Conservation (phyloP, 805 yeast species). For the Lachancea sp. region DNA sequence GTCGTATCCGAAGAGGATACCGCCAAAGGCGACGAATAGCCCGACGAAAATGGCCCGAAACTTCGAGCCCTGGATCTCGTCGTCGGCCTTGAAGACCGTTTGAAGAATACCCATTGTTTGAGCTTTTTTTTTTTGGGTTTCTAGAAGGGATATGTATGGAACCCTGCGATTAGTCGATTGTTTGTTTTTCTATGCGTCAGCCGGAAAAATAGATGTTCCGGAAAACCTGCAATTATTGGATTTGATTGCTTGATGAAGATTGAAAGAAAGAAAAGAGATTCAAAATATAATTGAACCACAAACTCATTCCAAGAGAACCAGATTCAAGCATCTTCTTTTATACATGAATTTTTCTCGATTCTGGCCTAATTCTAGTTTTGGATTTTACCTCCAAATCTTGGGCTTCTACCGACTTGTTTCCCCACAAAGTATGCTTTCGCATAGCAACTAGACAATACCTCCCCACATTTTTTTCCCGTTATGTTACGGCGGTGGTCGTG, state of each 20-base stretch:
- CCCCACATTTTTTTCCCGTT: too few relatives aligned
- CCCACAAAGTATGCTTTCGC: too few relatives aligned
- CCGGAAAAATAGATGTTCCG: neutral
- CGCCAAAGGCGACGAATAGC: conserved; percentile 61
- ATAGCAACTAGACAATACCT: too few relatives aligned
- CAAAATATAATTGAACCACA: too few relatives aligned
- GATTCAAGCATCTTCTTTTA: neutral
- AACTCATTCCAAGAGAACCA: too few relatives aligned
- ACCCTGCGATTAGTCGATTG: neutral
- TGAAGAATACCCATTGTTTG: conserved; percentile 15
- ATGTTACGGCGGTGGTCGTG: too few relatives aligned
- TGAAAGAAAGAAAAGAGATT: neutral
- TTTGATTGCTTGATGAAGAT: neutral
- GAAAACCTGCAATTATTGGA: neutral
- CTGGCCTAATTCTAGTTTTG: neutral
- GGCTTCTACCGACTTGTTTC: too few relatives aligned
- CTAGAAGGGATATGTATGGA: neutral
- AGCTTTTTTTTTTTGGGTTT: neutral
- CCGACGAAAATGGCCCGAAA: conserved; percentile 45
- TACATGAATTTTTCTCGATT: neutral
- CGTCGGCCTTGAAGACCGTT: conserved; percentile 37
- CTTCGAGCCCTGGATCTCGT: conserved; percentile 44
- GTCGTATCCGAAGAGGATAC: conserved; percentile 61
- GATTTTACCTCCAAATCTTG: too few relatives aligned
- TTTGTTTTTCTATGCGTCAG: neutral